These are phyloP conservation scores for Nepenthes gracilis DNA, from an alignment of 148 eudicot genomes.

Conservation along the genomic window DNA sequence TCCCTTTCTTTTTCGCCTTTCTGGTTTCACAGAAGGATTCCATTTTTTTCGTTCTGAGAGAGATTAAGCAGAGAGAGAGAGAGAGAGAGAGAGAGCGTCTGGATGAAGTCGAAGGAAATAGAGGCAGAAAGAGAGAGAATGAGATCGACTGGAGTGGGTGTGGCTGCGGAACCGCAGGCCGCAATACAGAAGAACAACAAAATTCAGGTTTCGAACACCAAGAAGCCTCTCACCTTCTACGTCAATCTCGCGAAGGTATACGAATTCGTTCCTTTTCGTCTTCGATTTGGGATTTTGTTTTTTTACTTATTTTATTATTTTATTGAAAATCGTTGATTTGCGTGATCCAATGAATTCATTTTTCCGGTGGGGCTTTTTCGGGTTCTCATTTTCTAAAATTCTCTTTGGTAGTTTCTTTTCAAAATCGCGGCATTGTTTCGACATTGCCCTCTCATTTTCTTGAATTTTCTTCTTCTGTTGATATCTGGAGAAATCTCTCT, in stretches of 20 bases:
- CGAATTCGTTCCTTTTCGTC: not conserved
- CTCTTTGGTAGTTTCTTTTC: too few species aligned
- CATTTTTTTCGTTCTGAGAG: too few species aligned
- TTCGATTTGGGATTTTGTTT: too few species aligned
- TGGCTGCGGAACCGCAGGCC: not conserved
- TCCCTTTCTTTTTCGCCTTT: too few species aligned
- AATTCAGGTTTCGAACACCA: constrained; percentile 2
- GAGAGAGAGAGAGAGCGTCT: too few species aligned
- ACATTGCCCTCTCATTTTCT: too few species aligned
- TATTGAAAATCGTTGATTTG: not conserved
- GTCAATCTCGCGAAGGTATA: constrained; percentile 2
- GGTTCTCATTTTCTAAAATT: not conserved
- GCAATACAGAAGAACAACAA: not conserved
- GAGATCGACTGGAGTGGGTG: not conserved
- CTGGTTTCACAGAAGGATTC: too few species aligned
- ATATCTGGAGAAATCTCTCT: too few species aligned
- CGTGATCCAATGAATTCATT: not conserved
- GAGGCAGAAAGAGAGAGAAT: not conserved
- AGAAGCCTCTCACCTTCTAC: constrained; percentile 2
- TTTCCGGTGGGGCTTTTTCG: not conserved
- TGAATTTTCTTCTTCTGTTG: too few species aligned
- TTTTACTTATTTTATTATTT: not conserved
- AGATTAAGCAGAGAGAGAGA: too few species aligned
- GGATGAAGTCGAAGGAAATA: not conserved
- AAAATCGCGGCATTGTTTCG: too few species aligned